Conservation (phyloP, 2,329 filamentous ascomycete genomes). For the Claviceps digitariae region DNA sequence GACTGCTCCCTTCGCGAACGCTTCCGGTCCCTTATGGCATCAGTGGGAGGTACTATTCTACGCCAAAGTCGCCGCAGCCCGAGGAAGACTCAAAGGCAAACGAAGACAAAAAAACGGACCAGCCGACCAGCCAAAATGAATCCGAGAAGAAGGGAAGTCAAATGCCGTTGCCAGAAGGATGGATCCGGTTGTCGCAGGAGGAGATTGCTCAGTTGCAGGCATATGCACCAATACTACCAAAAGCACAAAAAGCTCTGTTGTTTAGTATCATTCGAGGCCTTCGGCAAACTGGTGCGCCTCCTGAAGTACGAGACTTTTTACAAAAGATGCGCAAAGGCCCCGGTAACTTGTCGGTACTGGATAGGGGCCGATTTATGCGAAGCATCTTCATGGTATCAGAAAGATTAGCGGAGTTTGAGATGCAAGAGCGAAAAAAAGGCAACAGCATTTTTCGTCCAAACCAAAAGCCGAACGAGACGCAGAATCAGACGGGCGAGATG, state of each 20-base stretch:
- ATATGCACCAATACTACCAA: conserved; percentile 48
- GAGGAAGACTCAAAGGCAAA: conserved; percentile 19
- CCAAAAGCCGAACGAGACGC: conserved; percentile 10
- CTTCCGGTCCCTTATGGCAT: conserved; percentile 21
- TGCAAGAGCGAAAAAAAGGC: conserved; percentile 9
- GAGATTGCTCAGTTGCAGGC: conserved; percentile 41
- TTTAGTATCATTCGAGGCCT: conserved; percentile 48
- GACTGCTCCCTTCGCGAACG: conserved; percentile 21
- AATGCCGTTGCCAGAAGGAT: conserved; percentile 30
- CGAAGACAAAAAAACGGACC: conserved; percentile 13
- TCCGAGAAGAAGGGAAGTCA: conserved; percentile 11
- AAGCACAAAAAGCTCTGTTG: conserved; percentile 45
- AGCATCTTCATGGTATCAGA: conserved; percentile 24
- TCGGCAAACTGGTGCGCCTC: conserved; percentile 54
- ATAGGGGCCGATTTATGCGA: conserved; percentile 24
- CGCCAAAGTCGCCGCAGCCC: conserved; percentile 22
- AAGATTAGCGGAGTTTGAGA: conserved; percentile 19
- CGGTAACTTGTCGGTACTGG: conserved; percentile 33
- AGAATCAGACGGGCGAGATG: conserved; percentile 7
- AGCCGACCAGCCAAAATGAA: conserved; percentile 6
- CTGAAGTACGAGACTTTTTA: conserved; percentile 48
- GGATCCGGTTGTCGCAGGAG: conserved; percentile 31
- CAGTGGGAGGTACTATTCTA: conserved; percentile 24
- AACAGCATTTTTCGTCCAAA: conserved; percentile 12
- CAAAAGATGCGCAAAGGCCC: conserved; percentile 39